Percentiles rank a stretch among this genome's conserved stretches.
These are phyloP conservation scores for Macrolepiota albuminosa DNA, from an alignment of 768 basidiomycete genomes.

Conservation along the genomic window DNA sequence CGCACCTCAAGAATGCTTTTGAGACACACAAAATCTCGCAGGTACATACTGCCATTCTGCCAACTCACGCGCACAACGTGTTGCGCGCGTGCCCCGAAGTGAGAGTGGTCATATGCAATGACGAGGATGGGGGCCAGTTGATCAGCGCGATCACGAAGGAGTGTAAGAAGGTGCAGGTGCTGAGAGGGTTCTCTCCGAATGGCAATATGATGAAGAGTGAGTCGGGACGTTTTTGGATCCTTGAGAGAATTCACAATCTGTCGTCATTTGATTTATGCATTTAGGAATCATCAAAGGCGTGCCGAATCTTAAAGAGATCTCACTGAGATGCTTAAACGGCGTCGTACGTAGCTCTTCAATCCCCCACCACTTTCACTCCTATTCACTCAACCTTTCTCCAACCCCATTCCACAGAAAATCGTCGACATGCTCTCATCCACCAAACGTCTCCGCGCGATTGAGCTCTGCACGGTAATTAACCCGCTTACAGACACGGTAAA, in stretches of 20 bases:
- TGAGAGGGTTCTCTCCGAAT: constrained; percentile 19
- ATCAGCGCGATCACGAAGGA: constrained; percentile 24
- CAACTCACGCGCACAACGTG: constrained; percentile 24
- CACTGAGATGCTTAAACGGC: neutral
- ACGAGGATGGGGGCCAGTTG: constrained; percentile 20
- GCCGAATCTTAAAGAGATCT: neutral
- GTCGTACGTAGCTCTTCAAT: neutral
- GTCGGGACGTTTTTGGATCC: neutral
- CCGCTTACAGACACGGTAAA: neutral
- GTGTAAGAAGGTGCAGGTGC: constrained; percentile 23
- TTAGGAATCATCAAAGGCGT: neutral
- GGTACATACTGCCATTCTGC: constrained; percentile 21
- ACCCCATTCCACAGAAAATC: neutral
- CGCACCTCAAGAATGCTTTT: constrained; percentile 22
- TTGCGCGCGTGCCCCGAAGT: constrained; percentile 27
- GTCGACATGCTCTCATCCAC: neutral
- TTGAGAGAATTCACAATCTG: neutral
- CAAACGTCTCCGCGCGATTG: neutral
- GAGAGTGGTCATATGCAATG: constrained; percentile 19
- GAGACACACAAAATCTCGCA: constrained; percentile 19
- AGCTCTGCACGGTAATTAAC: neutral
- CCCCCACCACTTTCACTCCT: neutral
- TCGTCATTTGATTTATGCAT: neutral
- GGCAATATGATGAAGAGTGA: constrained; percentile 23
- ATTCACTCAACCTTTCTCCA: no score